Base-by-base conservation (phyloP, 306 rosid species). In the Cucumis hystrix region DNA sequence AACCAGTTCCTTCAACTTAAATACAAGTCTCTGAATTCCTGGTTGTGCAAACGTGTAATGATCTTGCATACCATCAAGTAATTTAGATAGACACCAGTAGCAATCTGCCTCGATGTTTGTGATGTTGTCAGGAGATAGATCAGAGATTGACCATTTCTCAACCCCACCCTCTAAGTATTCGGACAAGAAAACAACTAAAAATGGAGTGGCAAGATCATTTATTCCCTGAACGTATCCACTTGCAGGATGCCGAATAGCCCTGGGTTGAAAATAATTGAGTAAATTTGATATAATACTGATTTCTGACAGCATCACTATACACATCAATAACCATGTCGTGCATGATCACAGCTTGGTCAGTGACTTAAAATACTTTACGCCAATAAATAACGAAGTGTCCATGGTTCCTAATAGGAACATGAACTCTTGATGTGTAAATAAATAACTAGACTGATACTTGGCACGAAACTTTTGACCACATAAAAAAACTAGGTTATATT, bases 161-260 rank as follows among this genome's bases (percentile, higher is more conserved):
- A 87, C 85, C 75, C 86, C 83, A 79, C 96, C 98, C 75, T 90
- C 86, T 66, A 94, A 80, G 86, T 86, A 74, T 80, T 94, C 98
- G 79, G 98, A 89, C 84, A 94, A 83, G 86, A 94, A 91, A 80
- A 91, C 97, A 80, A 94, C 91, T 69, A 94, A 80, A 89, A 94
- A 94, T 13, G 98, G 98, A 18, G 98, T 91, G 64, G 80, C 97
- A 64, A 94, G 97, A 83, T 94, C 98, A 81, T 94, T 94, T 91
- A 94, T 94, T 82, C 98, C 98, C 90, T 91, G 98, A 79, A 94
- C 98, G 75, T 94, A 94, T 82, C 98, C 98, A 84, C 98, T 94
- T 71, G 98, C 98, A 72, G 98, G 98, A 87, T 94, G 98, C 74
- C 96, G 96, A 81, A 94, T 94, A 58, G 98, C 97, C 98, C 98